phyloP scores from a whole-genome alignment of 257 asterid genomes.

The Solanum paucissectum region DNA sequence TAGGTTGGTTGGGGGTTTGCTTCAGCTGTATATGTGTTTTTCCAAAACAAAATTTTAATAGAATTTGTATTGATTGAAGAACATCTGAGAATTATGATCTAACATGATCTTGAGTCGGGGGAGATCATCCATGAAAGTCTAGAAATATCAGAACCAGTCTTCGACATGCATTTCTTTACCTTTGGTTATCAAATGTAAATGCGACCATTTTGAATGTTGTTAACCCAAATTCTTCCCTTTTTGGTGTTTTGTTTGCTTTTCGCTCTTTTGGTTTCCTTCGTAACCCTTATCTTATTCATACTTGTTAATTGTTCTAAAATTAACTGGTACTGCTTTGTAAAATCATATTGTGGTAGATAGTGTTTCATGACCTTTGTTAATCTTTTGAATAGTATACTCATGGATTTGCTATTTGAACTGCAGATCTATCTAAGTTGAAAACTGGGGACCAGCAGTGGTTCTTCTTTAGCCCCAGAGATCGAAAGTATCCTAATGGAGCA shows the following conservation, averaged over 20 bases:
- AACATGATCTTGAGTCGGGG: not conserved
- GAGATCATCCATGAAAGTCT: not conserved
- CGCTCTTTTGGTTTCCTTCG: not conserved
- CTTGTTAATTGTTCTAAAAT: not conserved
- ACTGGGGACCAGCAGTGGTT: conserved; percentile 31
- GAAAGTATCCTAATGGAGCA: conserved; percentile 6
- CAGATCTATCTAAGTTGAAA: conserved; percentile 72
- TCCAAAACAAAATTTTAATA: not conserved
- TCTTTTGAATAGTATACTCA: not conserved
- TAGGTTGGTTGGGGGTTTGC: not conserved
- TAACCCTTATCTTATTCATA: not conserved
- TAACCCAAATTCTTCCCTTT: not conserved
- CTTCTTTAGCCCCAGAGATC: conserved; percentile 15
- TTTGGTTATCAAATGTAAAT: not conserved
- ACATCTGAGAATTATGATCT: not conserved
- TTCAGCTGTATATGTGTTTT: not conserved
- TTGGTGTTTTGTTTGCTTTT: not conserved
- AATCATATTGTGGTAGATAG: not conserved
- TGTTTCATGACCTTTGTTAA: not conserved
- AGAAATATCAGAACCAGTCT: not conserved
- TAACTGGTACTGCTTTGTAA: not conserved
- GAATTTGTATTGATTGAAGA: not conserved
- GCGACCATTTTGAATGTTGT: not conserved
- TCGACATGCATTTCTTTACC: not conserved
- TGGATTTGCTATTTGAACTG: conserved; percentile 10